Evolutionary conservation across 1,139 yeast genomes (phyloP).

Genomic region (Ogataea hybrid): DNA sequence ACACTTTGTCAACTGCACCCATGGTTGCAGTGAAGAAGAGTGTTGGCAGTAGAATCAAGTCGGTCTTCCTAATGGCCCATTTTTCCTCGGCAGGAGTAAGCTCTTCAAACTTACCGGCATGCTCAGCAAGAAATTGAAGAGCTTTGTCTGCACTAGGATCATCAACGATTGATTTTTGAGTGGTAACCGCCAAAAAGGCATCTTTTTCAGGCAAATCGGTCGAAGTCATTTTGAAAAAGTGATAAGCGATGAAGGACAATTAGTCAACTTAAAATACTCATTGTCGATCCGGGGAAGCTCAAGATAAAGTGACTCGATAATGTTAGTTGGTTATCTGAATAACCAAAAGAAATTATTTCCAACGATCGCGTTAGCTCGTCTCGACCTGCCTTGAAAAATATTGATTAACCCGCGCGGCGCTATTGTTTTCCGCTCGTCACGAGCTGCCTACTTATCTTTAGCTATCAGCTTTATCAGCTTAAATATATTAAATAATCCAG

Average conservation of each 20-base stretch:
- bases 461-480: background rate
- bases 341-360: background rate
- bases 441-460: background rate
- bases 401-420: background rate
- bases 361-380: slow-evolving; percentile 1
- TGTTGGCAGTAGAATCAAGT: slow-evolving; percentile 42
- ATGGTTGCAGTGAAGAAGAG: slow-evolving; percentile 45
- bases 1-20: slow-evolving; percentile 46
- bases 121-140: slow-evolving; percentile 16
- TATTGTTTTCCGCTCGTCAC: background rate
- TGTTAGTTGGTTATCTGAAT: slow-evolving; percentile 5
- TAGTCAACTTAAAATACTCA: background rate
- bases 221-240: background rate
- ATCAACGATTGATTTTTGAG: background rate
- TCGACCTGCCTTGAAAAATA: background rate
- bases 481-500: background rate
- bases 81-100: slow-evolving; percentile 40
- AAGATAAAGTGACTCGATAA: slow-evolving; percentile 4
- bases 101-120: slow-evolving; percentile 29
- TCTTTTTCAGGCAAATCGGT: slow-evolving; percentile 1
- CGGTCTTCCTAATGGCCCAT: slow-evolving; percentile 39
- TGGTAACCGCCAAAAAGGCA: background rate
- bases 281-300: background rate
- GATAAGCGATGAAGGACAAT: background rate
- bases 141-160: slow-evolving; percentile 8